Base-by-base conservation (phyloP, 441 rosid genomes). In the Mallotus japonicus region DNA sequence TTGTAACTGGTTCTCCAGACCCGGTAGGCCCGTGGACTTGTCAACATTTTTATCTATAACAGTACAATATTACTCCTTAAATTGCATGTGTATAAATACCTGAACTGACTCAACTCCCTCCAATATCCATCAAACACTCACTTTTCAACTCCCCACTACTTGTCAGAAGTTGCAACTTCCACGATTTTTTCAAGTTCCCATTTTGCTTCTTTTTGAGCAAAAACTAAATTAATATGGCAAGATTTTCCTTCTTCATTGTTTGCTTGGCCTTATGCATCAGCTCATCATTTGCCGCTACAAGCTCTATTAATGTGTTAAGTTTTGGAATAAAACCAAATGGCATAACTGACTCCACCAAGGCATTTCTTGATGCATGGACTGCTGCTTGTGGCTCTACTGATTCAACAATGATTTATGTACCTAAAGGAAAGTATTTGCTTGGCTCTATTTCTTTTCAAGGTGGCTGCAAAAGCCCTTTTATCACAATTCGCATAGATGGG, bases 311-410 rank as follows among this genome's bases (percentile, higher is more conserved):
- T 49, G 83, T 84, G n/a, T 20, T 75, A 20, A 66, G 53, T 9
- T 81, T 68, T 16, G 87, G 87, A 22, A 86, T 86, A 2, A 84
- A 74, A 69, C 80, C 82, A 3, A 80, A 77, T 10, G 83, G 87
- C n/a, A 46, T 19, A 0, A 66, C 75, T 0, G 77, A 86, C 60
- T 84, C 85, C 9, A 79, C 85, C 5, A 62, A 32, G 67, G 80
- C 84, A 20, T 83, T 86, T 55, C 37, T 61, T 9, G 37, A 71
- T 16, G 76, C 84, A 9, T 86, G 90, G 88, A 49, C 37, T 54
- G 76, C 78, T 10, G 86, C 86, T 3, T 86, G 88, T 51, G 69
- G 64, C 6, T 73, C 53, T 3, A 22, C 59, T 0, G 76, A 53
- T n/a, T 62, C 83, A 3, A 20, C 83, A 17, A n/a, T 56, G 7